Conservation (phyloP, 2,329 filamentous ascomycete species). For the Biscogniauxia mediterranea region DNA sequence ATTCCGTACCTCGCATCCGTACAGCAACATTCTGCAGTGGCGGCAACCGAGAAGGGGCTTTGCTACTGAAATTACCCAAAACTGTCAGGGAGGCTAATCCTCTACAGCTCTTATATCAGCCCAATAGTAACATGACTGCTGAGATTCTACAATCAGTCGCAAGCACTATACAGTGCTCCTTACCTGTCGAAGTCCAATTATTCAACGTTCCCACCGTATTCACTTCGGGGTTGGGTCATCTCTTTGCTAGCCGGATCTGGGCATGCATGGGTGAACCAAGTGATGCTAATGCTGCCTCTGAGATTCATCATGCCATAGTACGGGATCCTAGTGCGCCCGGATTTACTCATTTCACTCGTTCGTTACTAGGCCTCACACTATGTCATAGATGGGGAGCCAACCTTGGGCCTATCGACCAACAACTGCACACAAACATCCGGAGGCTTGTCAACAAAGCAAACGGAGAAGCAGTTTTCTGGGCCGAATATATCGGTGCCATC, state of each 20-base stretch:
- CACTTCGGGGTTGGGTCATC: slow-evolving; percentile 39
- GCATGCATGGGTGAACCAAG: slow-evolving; percentile 45
- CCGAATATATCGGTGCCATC: slow-evolving; percentile 51
- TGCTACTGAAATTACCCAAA: slow-evolving; percentile 67
- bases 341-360: slow-evolving; percentile 68
- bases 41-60: slow-evolving; percentile 79
- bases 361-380: slow-evolving; percentile 67
- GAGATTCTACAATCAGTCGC: slow-evolving; percentile 38
- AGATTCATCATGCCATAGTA: slow-evolving; percentile 69
- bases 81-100: slow-evolving; percentile 64
- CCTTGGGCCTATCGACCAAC: slow-evolving; percentile 47
- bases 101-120: slow-evolving; percentile 42
- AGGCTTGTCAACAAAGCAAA: slow-evolving; percentile 39
- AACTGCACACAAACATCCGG: slow-evolving; percentile 43
- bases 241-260: slow-evolving; percentile 55
- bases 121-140: slow-evolving; percentile 9
- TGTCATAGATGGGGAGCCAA: slow-evolving; percentile 73
- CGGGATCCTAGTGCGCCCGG: slow-evolving; percentile 70
- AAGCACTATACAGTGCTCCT: slow-evolving; percentile 38
- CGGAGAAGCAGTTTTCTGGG: slow-evolving; percentile 48
- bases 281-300: slow-evolving; percentile 61
- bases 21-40: slow-evolving; percentile 82
- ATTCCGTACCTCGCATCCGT: slow-evolving; percentile 67
- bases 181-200: slow-evolving; percentile 41
- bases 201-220: slow-evolving; percentile 41